Evolutionary conservation across 495 filamentous ascomycete species (phyloP).

Genomic region (Haplographium delicatum): DNA sequence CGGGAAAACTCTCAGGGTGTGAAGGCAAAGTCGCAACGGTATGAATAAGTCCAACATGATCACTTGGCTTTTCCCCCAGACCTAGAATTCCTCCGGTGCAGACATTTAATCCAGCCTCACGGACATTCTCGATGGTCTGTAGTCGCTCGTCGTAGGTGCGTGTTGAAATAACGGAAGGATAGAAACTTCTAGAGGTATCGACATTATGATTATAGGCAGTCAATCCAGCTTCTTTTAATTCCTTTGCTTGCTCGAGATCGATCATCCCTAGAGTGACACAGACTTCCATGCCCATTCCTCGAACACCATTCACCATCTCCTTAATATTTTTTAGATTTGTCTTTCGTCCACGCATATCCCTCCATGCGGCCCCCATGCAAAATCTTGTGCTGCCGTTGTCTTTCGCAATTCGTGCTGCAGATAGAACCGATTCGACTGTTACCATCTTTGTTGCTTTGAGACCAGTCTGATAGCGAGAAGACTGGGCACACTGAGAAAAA

Average conservation of each 20-base stretch:
- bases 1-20: constrained; percentile 80
- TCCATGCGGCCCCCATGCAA: constrained; percentile 90
- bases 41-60: constrained; percentile 73
- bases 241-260: constrained; percentile 65
- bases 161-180: constrained; percentile 75
- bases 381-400: constrained; percentile 77
- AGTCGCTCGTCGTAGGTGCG: constrained; percentile 79
- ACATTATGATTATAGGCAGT: constrained; percentile 91
- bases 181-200: constrained; percentile 81
- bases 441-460: constrained; percentile 72
- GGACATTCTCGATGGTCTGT: constrained; percentile 65
- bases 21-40: constrained; percentile 68
- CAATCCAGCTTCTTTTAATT: constrained; percentile 73
- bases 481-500: constrained; percentile 60
- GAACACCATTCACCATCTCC: constrained; percentile 72
- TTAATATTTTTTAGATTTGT: constrained; percentile 70
- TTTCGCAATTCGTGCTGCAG: constrained; percentile 68
- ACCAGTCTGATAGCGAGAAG: constrained; percentile 71
- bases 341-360: constrained; percentile 86
- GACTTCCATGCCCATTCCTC: constrained; percentile 75
- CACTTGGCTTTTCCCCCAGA: constrained; percentile 65
- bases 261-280: constrained; percentile 91
- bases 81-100: constrained; percentile 81
- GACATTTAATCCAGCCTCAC: constrained; percentile 78
- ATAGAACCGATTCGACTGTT: constrained; percentile 70